Evolutionary conservation across 495 filamentous ascomycete genomes (phyloP).

Genomic region (Talaromyces proteolyticus): DNA sequence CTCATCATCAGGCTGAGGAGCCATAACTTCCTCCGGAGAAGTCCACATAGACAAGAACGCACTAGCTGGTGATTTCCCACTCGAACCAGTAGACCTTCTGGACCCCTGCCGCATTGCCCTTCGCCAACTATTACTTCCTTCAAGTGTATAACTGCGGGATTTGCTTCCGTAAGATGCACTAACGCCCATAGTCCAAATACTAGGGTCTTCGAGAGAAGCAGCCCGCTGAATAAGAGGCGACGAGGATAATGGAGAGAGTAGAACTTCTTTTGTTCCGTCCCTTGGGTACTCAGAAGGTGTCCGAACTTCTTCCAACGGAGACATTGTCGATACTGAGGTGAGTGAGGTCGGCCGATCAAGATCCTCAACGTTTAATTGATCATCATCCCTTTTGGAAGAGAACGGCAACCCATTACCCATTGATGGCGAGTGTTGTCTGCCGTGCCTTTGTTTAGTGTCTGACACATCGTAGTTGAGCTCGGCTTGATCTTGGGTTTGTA

Average conservation of each 20-base stretch:
- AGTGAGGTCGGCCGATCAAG: conserved; percentile 50
- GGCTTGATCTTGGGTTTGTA: conserved; percentile 30
- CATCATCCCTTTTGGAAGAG: neutral
- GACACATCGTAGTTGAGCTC: conserved; percentile 5
- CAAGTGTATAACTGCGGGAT: conserved; percentile 30
- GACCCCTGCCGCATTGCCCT: conserved; percentile 32
- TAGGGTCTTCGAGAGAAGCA: conserved; percentile 42
- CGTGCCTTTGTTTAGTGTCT: neutral
- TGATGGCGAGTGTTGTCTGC: neutral
- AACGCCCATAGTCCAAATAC: conserved; percentile 37
- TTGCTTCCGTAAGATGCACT: conserved; percentile 39
- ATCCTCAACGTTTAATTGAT: conserved; percentile 12
- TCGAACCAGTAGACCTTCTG: conserved; percentile 40
- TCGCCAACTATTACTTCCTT: conserved; percentile 32
- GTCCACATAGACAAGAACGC: conserved; percentile 56
- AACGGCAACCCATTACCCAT: neutral
- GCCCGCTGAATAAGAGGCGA: conserved; percentile 37
- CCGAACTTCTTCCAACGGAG: conserved; percentile 45
- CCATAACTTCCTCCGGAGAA: conserved; percentile 31
- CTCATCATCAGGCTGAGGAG: conserved; percentile 56
- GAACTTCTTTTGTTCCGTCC: conserved; percentile 36
- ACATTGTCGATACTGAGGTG: conserved; percentile 54
- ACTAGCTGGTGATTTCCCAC: conserved; percentile 48
- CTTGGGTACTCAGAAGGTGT: conserved; percentile 33
- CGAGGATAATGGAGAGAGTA: conserved; percentile 48